A percentile compares a stretch with the other conserved stretches of the same genome.
These are phyloP conservation scores for Penicillium robsamsonii DNA, from an alignment of 495 filamentous ascomycete species.

Conservation along the genomic window DNA sequence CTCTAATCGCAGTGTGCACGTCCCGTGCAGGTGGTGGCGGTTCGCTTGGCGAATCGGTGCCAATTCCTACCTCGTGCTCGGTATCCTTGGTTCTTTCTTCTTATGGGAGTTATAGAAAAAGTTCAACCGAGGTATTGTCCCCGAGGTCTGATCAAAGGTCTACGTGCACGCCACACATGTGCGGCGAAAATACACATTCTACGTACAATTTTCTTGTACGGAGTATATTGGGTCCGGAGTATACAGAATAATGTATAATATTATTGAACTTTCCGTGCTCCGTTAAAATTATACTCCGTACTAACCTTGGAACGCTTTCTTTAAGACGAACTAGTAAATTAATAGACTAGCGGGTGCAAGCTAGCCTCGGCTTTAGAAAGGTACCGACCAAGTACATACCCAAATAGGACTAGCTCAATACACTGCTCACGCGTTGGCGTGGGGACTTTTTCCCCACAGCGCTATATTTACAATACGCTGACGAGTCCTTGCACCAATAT, in stretches of 20 bases:
- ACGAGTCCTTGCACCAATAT: constrained; percentile 12
- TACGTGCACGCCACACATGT: neutral
- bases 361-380: constrained; percentile 5
- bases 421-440: constrained; percentile 1
- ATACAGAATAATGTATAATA: neutral
- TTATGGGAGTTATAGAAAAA: neutral
- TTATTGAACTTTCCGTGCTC: neutral
- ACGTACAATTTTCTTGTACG: neutral
- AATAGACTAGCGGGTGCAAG: neutral
- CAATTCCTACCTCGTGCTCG: neutral
- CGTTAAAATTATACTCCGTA: neutral
- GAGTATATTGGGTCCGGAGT: neutral
- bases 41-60: constrained; percentile 6
- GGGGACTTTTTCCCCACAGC: constrained; percentile 11
- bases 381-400: neutral
- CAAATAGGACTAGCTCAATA: constrained; percentile 2
- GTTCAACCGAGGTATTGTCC: no score
- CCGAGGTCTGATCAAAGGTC: neutral
- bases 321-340: neutral
- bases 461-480: constrained; percentile 6
- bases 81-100: neutral
- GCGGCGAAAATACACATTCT: neutral
- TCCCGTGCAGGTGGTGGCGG: neutral
- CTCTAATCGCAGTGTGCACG: neutral
- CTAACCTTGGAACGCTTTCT: no score